A percentile compares a stretch with the other conserved stretches of the same genome.
Evolutionary conservation across 495 filamentous ascomycete genomes (phyloP).

Genomic region (Aspergillus homomorphus): DNA sequence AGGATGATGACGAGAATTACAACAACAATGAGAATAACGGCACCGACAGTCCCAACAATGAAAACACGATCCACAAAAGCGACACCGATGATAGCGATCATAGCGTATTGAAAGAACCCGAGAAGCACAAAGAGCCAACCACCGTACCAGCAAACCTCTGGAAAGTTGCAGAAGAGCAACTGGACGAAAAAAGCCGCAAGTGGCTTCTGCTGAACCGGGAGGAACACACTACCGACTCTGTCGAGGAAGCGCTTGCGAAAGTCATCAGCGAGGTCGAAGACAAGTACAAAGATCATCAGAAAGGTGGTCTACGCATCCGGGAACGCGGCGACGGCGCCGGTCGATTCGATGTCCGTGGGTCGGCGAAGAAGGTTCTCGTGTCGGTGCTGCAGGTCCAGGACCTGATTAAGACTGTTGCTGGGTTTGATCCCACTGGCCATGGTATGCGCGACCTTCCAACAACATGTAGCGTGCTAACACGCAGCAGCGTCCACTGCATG

Average conservation of each 20-base stretch:
- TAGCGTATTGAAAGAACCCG: no score
- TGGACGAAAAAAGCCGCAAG: not conserved
- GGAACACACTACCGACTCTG: no score
- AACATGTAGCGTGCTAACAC: no score
- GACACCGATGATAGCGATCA: no score
- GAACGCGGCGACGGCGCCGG: not conserved
- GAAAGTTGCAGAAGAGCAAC: not conserved
- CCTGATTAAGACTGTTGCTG: not conserved
- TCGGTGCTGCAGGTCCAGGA: not conserved
- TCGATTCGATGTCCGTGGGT: not conserved
- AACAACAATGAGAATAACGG: no score
- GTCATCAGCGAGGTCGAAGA: not conserved
- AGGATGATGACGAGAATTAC: no score
- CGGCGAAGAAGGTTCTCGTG: not conserved
- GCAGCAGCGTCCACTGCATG: constrained; percentile 3
- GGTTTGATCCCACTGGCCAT: not conserved
- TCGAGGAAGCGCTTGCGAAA: not conserved
- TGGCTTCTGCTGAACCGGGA: not conserved
- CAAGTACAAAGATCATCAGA: not conserved
- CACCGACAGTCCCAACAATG: no score
- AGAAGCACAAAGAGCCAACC: no score
- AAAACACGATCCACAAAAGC: no score
- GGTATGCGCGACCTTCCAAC: no score
- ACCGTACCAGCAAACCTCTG: no score
- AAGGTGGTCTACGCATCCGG: not conserved